Base-by-base conservation (phyloP, 768 basidiomycete genomes). In the Piloderma croceum region DNA sequence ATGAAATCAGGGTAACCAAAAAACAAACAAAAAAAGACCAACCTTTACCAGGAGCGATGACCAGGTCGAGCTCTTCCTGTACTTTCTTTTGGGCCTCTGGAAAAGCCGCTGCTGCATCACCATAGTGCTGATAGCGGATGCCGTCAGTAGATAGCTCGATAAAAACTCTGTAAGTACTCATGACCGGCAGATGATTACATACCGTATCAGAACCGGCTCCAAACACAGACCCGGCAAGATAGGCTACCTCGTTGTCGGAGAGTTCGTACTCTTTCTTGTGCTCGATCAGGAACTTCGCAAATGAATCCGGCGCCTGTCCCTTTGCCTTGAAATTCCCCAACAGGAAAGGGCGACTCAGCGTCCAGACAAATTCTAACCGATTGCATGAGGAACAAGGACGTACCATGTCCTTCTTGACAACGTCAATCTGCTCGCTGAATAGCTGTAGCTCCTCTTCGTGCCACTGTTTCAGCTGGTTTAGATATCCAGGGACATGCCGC, bases 191-290 rank as follows among this genome's bases (percentile, higher is more conserved):
- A 25, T 27, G n/a, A 18, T 24, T n/a, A 52, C 61, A 27, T 39
- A 65, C 68, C 11, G 80, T 82, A 47, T 81, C 81, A 0, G 76
- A 71, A 11, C 81, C 81, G 24, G 79, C 80, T 19, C 81, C 81
- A 44, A 79, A 83, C 58, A 83, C 74, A 27, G 71, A 69, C 1
- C 81, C 81, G 0, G 75, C 74, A 19, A 83, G 69, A 52, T 82
- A 83, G 0, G 79, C 73, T 20, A 72, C 69, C 50, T 83, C 79
- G 39, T 73, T 63, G 39, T 75, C 64, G 3, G 76, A 69, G 7
- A 81, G 67, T 9, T 69, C 73, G 34, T 77, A 70, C 34, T 74
- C 69, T 2, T 52, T 42, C 49, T 81, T 77, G 13, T 71, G 70
- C 46, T 79, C 73, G 2, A 81, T 59, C 21, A 82, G 68, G 44